Evolutionary conservation across 805 yeast species (phyloP).

Genomic region (Saccharomycodes ludwigii): DNA sequence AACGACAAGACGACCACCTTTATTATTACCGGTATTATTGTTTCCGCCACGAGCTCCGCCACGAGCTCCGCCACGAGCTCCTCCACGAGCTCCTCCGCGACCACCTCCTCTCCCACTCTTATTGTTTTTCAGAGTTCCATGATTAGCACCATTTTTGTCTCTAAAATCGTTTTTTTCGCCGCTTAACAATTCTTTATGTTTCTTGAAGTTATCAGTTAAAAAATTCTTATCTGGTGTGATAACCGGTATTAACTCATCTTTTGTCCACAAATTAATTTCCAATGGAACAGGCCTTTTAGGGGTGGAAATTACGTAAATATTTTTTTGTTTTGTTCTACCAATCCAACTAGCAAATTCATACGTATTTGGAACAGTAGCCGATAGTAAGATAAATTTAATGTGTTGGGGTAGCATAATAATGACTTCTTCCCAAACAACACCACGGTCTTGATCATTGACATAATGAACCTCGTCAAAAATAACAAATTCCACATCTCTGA

Average conservation of each 20-base stretch:
- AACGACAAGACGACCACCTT: constrained; percentile 19
- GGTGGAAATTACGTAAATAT: constrained; percentile 91
- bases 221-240: constrained; percentile 67
- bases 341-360: constrained; percentile 99
- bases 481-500: constrained; percentile 99
- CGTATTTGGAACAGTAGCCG: constrained; percentile 96
- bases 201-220: constrained; percentile 46
- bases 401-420: constrained; percentile 91
- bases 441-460: constrained; percentile 95
- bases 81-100: constrained; percentile 15
- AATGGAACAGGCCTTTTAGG: constrained; percentile 95
- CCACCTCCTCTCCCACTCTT: constrained; percentile 18
- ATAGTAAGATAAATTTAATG: constrained; percentile 84
- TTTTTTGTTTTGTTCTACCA: constrained; percentile 89
- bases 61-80: constrained; percentile 16
- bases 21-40: constrained; percentile 21
- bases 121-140: constrained; percentile 13
- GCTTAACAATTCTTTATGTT: constrained; percentile 42
- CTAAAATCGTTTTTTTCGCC: constrained; percentile 28
- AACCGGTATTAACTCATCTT: constrained; percentile 55
- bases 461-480: constrained; percentile 97
- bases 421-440: constrained; percentile 99
- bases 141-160: constrained; percentile 26
- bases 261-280: constrained; percentile 79
- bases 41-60: constrained; percentile 22